Percentiles rank a stretch among this genome's conserved stretches.
Conservation (phyloP, 371 early-diverging fungal genomes). For the Rhizoclosmatium hyalinum region DNA sequence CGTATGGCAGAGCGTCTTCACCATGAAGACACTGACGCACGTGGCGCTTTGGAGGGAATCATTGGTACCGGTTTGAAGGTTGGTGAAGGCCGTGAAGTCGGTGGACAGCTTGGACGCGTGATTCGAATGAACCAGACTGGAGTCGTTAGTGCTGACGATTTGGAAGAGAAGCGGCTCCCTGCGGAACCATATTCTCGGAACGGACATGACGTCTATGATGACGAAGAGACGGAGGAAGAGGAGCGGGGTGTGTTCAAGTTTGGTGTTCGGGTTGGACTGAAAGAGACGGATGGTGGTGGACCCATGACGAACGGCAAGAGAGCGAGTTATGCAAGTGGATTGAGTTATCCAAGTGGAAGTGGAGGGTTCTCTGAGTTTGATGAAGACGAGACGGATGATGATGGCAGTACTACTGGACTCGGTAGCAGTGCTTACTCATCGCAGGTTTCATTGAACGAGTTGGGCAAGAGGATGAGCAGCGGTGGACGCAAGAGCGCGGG, state of each 20-base stretch:
- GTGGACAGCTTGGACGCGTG: conserved; percentile 26
- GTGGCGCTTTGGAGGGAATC: conserved; percentile 23
- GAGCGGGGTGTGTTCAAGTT: conserved; percentile 14
- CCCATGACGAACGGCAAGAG: neutral
- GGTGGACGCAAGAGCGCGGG: neutral
- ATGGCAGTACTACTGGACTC: neutral
- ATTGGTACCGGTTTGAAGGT: neutral
- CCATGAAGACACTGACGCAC: conserved; percentile 14
- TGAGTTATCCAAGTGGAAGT: conserved; percentile 18
- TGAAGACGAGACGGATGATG: conserved; percentile 4
- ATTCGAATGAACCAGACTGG: conserved; percentile 26
- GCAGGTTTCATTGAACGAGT: neutral
- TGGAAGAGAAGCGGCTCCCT: neutral
- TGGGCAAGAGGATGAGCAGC: neutral
- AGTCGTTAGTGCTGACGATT: neutral
- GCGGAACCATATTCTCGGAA: neutral
- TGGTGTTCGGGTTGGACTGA: conserved; percentile 15
- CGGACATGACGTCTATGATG: neutral
- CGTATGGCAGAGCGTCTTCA: conserved; percentile 16
- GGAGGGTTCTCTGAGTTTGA: neutral
- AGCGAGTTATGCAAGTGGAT: conserved; percentile 1
- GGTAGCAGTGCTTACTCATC: neutral
- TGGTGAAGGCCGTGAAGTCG: conserved; percentile 16
- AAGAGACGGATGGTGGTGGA: neutral
- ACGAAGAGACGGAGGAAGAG: neutral